phyloP scores from a whole-genome alignment of 331 rosid genomes.

The Prunus yedoensis region DNA sequence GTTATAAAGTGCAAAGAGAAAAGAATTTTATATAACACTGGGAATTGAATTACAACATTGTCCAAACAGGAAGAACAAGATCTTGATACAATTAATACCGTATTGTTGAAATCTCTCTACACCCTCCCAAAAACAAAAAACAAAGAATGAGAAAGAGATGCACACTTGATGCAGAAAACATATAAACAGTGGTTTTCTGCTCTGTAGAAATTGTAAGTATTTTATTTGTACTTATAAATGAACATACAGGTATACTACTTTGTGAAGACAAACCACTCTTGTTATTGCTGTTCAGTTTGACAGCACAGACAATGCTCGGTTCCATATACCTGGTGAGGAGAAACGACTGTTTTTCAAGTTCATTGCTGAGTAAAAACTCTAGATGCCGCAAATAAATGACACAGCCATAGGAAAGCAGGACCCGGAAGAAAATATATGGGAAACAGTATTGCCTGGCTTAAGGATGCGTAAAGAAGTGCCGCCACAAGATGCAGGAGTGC shows the following conservation, averaged over 20 bases:
- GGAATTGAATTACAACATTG: not conserved
- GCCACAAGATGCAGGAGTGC: not conserved
- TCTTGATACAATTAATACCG: not conserved
- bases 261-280: not conserved
- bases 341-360: not conserved
- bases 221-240: slow-evolving; percentile 1
- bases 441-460: not conserved
- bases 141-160: not conserved
- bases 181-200: not conserved
- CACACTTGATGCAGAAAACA: not conserved
- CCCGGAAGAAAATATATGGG: not conserved
- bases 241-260: not conserved
- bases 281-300: not conserved
- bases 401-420: not conserved
- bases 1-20: not conserved
- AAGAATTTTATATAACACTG: not conserved
- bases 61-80: not conserved
- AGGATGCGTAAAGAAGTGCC: too few relatives aligned
- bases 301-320: not conserved
- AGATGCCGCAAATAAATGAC: not conserved
- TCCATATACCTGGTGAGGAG: not conserved
- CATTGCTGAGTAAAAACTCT: not conserved
- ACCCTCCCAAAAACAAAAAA: not conserved
- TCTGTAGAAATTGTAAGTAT: not conserved
- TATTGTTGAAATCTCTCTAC: not conserved